Evolutionary conservation across 148 eudicot species (phyloP).

Genomic region (Persicaria tinctoria): DNA sequence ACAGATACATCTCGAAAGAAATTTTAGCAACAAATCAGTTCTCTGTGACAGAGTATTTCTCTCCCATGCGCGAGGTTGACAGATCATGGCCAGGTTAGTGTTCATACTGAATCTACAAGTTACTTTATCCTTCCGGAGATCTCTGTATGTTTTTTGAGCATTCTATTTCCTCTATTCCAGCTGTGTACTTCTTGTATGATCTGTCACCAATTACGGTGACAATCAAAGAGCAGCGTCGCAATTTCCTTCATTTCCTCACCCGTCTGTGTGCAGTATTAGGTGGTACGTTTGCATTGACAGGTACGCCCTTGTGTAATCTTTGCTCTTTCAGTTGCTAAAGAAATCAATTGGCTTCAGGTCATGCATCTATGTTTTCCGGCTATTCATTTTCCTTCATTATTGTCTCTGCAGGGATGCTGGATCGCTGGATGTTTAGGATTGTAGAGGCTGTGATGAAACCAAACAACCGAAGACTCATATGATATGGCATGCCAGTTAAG

Average conservation of each 20-base stretch:
- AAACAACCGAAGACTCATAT: slow-evolving; percentile 30
- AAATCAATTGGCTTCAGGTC: not conserved
- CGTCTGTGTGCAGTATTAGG: slow-evolving; percentile 98
- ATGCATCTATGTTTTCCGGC: not conserved
- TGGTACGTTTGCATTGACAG: slow-evolving; percentile 98
- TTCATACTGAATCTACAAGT: not conserved
- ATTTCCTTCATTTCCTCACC: slow-evolving; percentile 95
- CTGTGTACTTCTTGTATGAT: slow-evolving; percentile 96
- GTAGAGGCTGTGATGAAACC: slow-evolving; percentile 63
- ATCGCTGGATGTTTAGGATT: slow-evolving; percentile 86
- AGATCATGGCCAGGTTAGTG: slow-evolving; percentile 93
- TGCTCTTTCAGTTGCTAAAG: not conserved
- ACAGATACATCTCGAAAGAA: slow-evolving; percentile 73
- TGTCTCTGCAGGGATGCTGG: slow-evolving; percentile 66
- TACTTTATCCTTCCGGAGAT: not conserved
- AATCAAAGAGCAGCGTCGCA: slow-evolving; percentile 92
- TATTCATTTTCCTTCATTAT: not conserved
- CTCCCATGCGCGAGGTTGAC: slow-evolving; percentile 74
- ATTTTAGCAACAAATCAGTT: slow-evolving; percentile 91
- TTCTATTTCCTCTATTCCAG: slow-evolving; percentile 29
- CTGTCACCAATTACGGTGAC: slow-evolving; percentile 96
- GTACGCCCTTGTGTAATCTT: slow-evolving; percentile 28
- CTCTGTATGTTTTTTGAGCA: not conserved
- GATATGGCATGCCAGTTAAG: slow-evolving; percentile 13
- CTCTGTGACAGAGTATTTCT: slow-evolving; percentile 93